Percentiles rank a stretch among this genome's conserved stretches.
These are phyloP conservation scores for Forsythia suspensa DNA, from an alignment of 257 asterid species.

Conservation along the genomic window DNA sequence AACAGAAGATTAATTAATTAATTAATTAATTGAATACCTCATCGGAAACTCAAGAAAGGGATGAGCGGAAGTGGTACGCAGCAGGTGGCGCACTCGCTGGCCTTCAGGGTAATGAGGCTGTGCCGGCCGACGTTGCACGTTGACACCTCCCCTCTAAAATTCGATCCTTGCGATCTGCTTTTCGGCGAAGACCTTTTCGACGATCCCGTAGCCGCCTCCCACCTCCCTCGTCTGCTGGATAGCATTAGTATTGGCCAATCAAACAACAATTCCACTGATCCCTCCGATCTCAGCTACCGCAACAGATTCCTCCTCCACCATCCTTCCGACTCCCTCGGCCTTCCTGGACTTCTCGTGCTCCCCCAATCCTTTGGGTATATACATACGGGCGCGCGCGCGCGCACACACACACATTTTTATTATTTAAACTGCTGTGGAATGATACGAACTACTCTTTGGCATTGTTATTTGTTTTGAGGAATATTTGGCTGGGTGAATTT, in stretches of 20 bases:
- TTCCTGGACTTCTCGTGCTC: slow-evolving; percentile 88
- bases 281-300: slow-evolving; percentile 82
- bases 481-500: neutral
- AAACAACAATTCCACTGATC: slow-evolving; percentile 31
- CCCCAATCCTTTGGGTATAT: slow-evolving; percentile 89
- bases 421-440: neutral
- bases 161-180: slow-evolving; percentile 86
- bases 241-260: slow-evolving; percentile 26
- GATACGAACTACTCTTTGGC: neutral
- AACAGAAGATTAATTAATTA: no score
- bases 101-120: slow-evolving; percentile 89
- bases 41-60: slow-evolving; percentile 24
- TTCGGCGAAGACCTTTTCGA: slow-evolving; percentile 94
- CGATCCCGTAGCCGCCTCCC: slow-evolving; percentile 72
- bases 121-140: slow-evolving; percentile 92
- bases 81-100: slow-evolving; percentile 77
- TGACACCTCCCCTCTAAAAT: slow-evolving; percentile 66
- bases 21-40: neutral
- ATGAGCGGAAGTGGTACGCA: slow-evolving; percentile 63
- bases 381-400: no score
- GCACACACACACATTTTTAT: neutral
- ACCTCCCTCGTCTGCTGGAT: slow-evolving; percentile 67
- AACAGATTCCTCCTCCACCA: slow-evolving; percentile 75
- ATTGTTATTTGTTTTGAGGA: neutral
- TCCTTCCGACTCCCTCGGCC: slow-evolving; percentile 82